phyloP scores from a whole-genome alignment of 352 stramenopile genomes.

The Ophiocytium majus region DNA sequence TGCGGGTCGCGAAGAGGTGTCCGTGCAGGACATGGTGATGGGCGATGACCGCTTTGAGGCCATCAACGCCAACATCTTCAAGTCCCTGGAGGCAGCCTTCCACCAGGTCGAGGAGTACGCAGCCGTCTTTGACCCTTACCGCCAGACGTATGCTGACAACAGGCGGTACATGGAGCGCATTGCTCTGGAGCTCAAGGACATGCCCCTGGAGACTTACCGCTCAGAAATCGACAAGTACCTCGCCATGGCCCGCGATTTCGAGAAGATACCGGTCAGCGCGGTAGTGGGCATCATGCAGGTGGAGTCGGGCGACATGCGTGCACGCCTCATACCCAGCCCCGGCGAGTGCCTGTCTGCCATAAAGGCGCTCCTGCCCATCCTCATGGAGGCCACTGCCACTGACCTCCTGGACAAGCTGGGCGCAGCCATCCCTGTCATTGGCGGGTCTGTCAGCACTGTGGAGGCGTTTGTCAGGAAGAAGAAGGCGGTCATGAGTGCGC shows the following conservation, averaged over 20 bases:
- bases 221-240: slow-evolving; percentile 57
- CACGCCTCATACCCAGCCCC: slow-evolving; percentile 76
- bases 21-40: slow-evolving; percentile 58
- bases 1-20: slow-evolving; percentile 22
- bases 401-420: slow-evolving; percentile 75
- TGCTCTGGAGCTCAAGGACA: slow-evolving; percentile 63
- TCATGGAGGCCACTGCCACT: slow-evolving; percentile 78
- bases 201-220: slow-evolving; percentile 57
- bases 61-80: slow-evolving; percentile 54
- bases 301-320: slow-evolving; percentile 79
- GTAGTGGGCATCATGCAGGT: slow-evolving; percentile 84
- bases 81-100: slow-evolving; percentile 56
- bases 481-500: slow-evolving; percentile 63
- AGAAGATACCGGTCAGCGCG: slow-evolving; percentile 37
- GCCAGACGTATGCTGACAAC: slow-evolving; percentile 78
- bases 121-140: slow-evolving; percentile 78
- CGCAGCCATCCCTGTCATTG: slow-evolving; percentile 76
- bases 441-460: slow-evolving; percentile 63
- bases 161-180: slow-evolving; percentile 67
- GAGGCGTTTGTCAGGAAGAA: slow-evolving; percentile 61
- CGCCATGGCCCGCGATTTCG: slow-evolving; percentile 37
- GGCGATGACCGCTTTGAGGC: slow-evolving; percentile 54
- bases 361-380: slow-evolving; percentile 75
- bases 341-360: slow-evolving; percentile 73
- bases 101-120: slow-evolving; percentile 74